phyloP scores from a whole-genome alignment of 1,284 basidiomycete species.

The Trametes pubescens region DNA sequence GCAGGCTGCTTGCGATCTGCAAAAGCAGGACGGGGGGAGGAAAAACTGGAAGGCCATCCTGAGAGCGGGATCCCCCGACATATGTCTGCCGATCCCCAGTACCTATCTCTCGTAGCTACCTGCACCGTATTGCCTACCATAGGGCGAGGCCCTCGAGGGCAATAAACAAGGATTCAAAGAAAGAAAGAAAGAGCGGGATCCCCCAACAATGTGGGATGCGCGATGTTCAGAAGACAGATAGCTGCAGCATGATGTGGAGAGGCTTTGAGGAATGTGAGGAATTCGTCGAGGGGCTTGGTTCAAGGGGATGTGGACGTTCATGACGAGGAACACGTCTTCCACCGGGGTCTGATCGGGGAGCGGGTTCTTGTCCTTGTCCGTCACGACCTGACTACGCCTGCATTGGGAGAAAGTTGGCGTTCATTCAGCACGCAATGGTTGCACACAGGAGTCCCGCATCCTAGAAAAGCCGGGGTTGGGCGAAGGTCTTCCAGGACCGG shows the following conservation, averaged over 20 bases:
- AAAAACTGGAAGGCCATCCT: too few relatives aligned
- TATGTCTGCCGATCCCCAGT: too few relatives aligned
- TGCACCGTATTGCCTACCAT: too few relatives aligned
- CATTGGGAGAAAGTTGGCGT: too few relatives aligned
- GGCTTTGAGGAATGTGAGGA: background rate
- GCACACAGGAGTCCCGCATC: background rate
- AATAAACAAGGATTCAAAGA: too few relatives aligned
- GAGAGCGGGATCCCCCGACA: too few relatives aligned
- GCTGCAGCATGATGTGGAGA: background rate
- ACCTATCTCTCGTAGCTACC: too few relatives aligned
- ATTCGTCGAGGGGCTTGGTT: background rate
- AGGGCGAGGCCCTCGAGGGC: too few relatives aligned
- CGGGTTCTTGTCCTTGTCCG: conserved; percentile 51
- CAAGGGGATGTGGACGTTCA: conserved; percentile 68
- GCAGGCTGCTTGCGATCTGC: background rate
- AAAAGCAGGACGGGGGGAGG: background rate
- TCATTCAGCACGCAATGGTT: too few relatives aligned
- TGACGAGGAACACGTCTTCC: conserved; percentile 54
- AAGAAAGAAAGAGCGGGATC: too few relatives aligned
- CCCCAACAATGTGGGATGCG: too few relatives aligned
- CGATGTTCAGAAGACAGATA: background rate
- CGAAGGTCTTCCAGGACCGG: background rate
- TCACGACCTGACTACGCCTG: conserved; percentile 64
- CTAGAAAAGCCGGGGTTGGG: background rate
- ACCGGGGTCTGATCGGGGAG: conserved; percentile 57